phyloP scores from a whole-genome alignment of 2,329 filamentous ascomycete species.

The Cercospora sp. region DNA sequence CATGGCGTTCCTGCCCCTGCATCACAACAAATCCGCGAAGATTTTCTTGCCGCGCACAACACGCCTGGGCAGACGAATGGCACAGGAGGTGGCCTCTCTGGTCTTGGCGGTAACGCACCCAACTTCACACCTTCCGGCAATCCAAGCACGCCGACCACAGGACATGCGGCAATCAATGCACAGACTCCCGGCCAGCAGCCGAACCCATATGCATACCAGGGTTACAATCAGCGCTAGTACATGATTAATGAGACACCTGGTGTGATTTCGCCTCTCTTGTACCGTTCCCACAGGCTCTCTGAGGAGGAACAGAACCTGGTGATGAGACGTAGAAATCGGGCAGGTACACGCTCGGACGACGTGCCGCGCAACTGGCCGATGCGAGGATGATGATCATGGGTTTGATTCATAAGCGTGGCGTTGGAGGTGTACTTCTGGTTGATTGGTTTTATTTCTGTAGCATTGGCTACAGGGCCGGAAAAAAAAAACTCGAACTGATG shows the following conservation, averaged over 20 bases:
- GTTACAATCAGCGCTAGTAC: slow-evolving; percentile 10
- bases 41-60: slow-evolving; percentile 47
- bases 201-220: slow-evolving; percentile 19
- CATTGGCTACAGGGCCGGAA: neutral
- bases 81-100: slow-evolving; percentile 19
- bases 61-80: slow-evolving; percentile 36
- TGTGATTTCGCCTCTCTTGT: neutral
- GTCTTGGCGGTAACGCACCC: slow-evolving; percentile 18
- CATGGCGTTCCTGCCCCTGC: slow-evolving; percentile 59
- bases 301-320: neutral
- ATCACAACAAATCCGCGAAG: slow-evolving; percentile 54
- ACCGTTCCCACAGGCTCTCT: neutral
- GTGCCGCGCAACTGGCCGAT: neutral
- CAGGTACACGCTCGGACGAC: neutral
- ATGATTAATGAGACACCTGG: neutral
- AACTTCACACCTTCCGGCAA: slow-evolving; percentile 27
- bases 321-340: neutral
- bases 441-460: neutral
- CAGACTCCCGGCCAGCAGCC: slow-evolving; percentile 24
- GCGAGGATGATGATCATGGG: neutral
- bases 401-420: slow-evolving; percentile 1
- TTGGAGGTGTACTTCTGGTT: neutral
- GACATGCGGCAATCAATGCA: slow-evolving; percentile 24
- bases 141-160: slow-evolving; percentile 27
- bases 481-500: neutral